Conservation (phyloP, 352 stramenopile genomes). For the Aphanomyces invadans region DNA sequence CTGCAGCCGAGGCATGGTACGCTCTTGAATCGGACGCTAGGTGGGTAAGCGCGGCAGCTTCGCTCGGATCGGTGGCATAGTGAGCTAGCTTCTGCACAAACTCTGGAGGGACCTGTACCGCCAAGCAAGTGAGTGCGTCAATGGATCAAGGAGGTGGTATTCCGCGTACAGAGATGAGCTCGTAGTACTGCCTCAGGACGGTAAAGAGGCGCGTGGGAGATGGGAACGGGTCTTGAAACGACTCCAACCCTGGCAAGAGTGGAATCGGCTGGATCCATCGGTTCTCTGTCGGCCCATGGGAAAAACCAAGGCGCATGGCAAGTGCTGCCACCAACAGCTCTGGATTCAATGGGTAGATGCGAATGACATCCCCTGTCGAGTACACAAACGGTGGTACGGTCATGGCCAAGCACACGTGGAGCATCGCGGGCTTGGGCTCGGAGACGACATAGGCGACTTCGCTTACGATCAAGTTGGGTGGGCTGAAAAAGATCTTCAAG, state of each 20-base stretch:
- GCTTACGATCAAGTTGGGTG: neutral
- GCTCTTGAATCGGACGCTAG: neutral
- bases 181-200: constrained; percentile 10
- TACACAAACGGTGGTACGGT: neutral
- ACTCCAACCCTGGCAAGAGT: neutral
- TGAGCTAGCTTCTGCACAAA: neutral
- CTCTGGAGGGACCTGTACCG: neutral
- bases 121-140: too few species aligned
- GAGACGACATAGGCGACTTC: constrained; percentile 2
- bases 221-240: constrained; percentile 18
- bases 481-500: constrained; percentile 2
- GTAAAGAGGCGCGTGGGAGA: neutral
- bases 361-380: neutral
- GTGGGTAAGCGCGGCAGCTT: neutral
- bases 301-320: neutral
- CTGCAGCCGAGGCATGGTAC: neutral
- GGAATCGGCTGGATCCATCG: constrained; percentile 15
- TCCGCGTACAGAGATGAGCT: neutral
- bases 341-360: neutral
- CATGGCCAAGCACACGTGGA: constrained; percentile 5
- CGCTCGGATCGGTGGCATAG: neutral
- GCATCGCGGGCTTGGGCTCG: constrained; percentile 7
- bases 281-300: neutral
- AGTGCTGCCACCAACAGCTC: neutral
- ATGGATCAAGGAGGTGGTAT: too few species aligned